A percentile compares a stretch with the other conserved stretches of the same genome.
These are phyloP conservation scores for Nidularia sp. DNA, from an alignment of 768 basidiomycete genomes.

Conservation along the genomic window DNA sequence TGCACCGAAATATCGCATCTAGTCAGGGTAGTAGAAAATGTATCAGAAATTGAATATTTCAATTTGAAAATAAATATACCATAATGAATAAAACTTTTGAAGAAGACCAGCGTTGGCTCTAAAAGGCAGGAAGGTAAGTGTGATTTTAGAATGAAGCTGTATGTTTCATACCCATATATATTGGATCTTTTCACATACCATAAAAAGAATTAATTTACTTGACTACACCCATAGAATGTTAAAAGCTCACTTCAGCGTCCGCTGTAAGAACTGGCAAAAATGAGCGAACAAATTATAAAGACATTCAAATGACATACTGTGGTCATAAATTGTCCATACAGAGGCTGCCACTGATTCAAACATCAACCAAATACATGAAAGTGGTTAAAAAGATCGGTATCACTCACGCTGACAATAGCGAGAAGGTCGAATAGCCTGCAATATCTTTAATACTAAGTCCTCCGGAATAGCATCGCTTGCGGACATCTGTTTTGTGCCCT, in stretches of 20 bases:
- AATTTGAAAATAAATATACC: slow-evolving; percentile 4
- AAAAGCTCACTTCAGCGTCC: not conserved
- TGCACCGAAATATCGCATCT: slow-evolving; percentile 18
- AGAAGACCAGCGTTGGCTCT: slow-evolving; percentile 15
- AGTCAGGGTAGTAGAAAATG: not conserved
- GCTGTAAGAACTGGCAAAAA: not conserved
- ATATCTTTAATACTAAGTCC: not conserved
- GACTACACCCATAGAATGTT: not conserved
- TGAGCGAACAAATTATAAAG: not conserved
- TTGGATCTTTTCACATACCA: slow-evolving; percentile 8
- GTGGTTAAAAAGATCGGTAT: no score
- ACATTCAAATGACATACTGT: not conserved
- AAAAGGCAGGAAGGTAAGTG: not conserved
- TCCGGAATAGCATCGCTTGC: not conserved
- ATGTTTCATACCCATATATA: slow-evolving; percentile 14
- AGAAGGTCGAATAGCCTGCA: slow-evolving; percentile 3
- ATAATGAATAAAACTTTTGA: slow-evolving; percentile 16
- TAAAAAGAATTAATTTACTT: not conserved
- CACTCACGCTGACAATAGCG: slow-evolving; percentile 16
- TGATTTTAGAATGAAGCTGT: not conserved
- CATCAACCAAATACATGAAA: no score
- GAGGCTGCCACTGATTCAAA: not conserved
- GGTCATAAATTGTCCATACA: not conserved
- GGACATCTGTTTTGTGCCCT: not conserved
- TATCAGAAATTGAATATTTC: not conserved